These are phyloP conservation scores for Talaromyces sp. DNA, from an alignment of 2,329 filamentous ascomycete species.

Conservation along the genomic window DNA sequence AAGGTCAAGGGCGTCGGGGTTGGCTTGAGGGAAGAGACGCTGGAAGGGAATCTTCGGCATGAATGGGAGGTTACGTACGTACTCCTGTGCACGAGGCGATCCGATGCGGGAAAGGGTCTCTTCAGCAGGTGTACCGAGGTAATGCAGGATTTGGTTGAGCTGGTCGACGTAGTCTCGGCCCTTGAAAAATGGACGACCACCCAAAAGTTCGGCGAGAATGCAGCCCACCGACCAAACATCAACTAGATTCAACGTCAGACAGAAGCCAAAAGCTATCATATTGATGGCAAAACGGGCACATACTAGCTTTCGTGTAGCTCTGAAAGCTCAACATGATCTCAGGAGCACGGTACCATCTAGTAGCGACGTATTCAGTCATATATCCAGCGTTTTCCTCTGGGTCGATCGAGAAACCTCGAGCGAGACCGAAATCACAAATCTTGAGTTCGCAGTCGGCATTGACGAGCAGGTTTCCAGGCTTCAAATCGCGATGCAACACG, in stretches of 20 bases:
- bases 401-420: constrained; percentile 92
- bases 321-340: constrained; percentile 99
- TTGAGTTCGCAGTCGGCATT: constrained; percentile 99
- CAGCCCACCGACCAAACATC: constrained; percentile 99
- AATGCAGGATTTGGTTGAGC: constrained; percentile 98
- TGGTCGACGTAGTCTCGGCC: constrained; percentile 98
- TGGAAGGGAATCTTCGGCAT: constrained; percentile 94
- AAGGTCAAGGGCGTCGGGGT: constrained; percentile 90
- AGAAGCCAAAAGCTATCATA: constrained; percentile 16
- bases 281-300: constrained; percentile 42
- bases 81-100: constrained; percentile 92
- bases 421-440: constrained; percentile 97
- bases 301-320: constrained; percentile 99
- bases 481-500: constrained; percentile 92
- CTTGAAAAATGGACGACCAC: constrained; percentile 97
- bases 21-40: constrained; percentile 85
- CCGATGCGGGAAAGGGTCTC: constrained; percentile 91
- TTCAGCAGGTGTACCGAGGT: constrained; percentile 93
- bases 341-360: constrained; percentile 95
- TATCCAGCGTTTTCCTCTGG: constrained; percentile 98
- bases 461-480: constrained; percentile 93
- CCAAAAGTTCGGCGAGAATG: constrained; percentile 92
- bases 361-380: constrained; percentile 99
- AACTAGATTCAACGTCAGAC: constrained; percentile 53
- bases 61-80: constrained; percentile 90